These are phyloP conservation scores for Cichorium intybus DNA, from an alignment of 140 eudicot species.

Conservation along the genomic window DNA sequence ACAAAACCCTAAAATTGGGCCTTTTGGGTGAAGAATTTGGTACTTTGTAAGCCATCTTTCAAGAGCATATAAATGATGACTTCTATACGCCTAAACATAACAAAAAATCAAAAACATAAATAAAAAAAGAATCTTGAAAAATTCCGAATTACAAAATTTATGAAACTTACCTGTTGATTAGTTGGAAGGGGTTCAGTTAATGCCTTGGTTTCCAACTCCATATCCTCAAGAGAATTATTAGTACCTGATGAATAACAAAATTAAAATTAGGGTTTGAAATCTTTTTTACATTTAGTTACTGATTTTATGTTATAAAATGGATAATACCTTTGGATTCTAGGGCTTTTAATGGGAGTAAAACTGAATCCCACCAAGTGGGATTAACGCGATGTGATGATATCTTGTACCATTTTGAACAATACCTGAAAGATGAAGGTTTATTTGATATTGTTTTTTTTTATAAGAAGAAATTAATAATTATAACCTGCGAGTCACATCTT, in stretches of 20 bases:
- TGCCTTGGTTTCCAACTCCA: conserved; percentile 93
- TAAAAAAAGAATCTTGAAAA: background rate
- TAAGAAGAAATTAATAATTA: too few relatives aligned
- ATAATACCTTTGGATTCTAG: conserved; percentile 59
- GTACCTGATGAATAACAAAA: conserved; percentile 16
- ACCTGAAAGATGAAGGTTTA: conserved; percentile 46
- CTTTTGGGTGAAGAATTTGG: conserved; percentile 82
- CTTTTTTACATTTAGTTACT: background rate
- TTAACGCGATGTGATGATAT: conserved; percentile 71
- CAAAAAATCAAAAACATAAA: background rate
- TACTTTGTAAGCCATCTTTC: conserved; percentile 95
- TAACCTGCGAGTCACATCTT: conserved; percentile 98
- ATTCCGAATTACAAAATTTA: background rate
- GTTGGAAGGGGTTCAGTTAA: conserved; percentile 98
- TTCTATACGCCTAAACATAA: conserved; percentile 69
- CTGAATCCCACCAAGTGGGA: conserved; percentile 82
- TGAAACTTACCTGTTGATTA: conserved; percentile 71
- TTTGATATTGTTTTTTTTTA: too few relatives aligned
- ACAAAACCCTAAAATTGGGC: conserved; percentile 81
- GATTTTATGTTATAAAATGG: conserved; percentile 23
- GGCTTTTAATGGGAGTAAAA: conserved; percentile 68
- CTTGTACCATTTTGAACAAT: conserved; percentile 90
- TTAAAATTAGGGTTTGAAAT: background rate
- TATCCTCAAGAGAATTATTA: conserved; percentile 56
- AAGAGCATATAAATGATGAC: conserved; percentile 71